Evolutionary conservation across 345 rosid genomes (phyloP).

Genomic region (Trapa bicornis): DNA sequence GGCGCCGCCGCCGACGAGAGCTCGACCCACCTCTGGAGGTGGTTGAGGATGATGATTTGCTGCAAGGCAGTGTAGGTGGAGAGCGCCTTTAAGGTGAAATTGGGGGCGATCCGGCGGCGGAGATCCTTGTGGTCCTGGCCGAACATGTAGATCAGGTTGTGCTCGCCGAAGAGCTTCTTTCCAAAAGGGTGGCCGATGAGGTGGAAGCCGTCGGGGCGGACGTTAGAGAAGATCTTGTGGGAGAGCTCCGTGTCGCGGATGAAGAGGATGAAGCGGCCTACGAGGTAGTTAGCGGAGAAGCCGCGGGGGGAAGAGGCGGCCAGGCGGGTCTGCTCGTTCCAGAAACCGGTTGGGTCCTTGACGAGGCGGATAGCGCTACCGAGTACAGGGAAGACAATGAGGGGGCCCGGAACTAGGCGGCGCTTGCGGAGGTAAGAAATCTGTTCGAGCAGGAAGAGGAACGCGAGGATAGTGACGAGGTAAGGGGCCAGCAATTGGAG

Average conservation of each 20-base stretch:
- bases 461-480: slow-evolving; percentile 10
- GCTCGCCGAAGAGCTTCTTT: slow-evolving; percentile 72
- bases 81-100: slow-evolving; percentile 63
- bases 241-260: slow-evolving; percentile 52
- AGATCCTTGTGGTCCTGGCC: slow-evolving; percentile 78
- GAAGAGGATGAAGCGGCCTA: slow-evolving; percentile 61
- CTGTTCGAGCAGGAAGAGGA: slow-evolving; percentile 42
- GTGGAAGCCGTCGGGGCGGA: slow-evolving; percentile 69
- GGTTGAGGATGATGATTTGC: slow-evolving; percentile 54
- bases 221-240: slow-evolving; percentile 58
- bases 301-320: slow-evolving; percentile 26
- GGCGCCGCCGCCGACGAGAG: slow-evolving; percentile 6
- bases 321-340: slow-evolving; percentile 40
- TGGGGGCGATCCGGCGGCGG: slow-evolving; percentile 72
- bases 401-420: slow-evolving; percentile 50
- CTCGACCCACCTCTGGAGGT: slow-evolving; percentile 41
- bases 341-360: slow-evolving; percentile 51
- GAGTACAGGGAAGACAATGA: slow-evolving; percentile 43
- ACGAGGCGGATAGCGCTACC: slow-evolving; percentile 52
- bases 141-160: slow-evolving; percentile 70
- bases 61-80: slow-evolving; percentile 53
- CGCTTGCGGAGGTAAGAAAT: slow-evolving; percentile 43
- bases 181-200: slow-evolving; percentile 83
- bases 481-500: not conserved
- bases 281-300: slow-evolving; percentile 49